Conservation (phyloP, 495 filamentous ascomycete species). For the Penicillium samsonianum region DNA sequence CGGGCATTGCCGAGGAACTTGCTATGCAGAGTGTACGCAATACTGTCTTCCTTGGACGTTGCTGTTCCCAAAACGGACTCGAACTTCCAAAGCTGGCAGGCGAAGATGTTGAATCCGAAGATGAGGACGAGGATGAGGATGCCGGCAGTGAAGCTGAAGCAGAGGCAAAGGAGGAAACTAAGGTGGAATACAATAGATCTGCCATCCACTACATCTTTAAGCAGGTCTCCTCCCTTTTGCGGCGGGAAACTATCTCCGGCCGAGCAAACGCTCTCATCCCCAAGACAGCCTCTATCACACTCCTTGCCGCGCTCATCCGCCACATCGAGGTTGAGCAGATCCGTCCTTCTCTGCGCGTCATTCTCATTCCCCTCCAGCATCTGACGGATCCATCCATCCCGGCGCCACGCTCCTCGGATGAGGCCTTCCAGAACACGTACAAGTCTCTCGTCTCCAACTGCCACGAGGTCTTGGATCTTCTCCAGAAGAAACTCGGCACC, state of each 20-base stretch:
- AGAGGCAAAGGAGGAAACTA: constrained; percentile 34
- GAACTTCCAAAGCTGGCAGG: constrained; percentile 45
- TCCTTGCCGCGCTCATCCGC: constrained; percentile 63
- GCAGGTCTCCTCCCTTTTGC: constrained; percentile 72
- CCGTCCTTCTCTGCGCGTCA: constrained; percentile 54
- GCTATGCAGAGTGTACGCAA: constrained; percentile 74
- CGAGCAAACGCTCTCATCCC: constrained; percentile 61
- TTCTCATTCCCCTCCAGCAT: constrained; percentile 81
- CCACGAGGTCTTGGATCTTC: constrained; percentile 66
- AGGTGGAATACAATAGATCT: constrained; percentile 29
- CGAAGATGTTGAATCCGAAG: constrained; percentile 42
- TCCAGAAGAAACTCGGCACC: constrained; percentile 86
- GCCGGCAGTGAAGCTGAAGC: constrained; percentile 27
- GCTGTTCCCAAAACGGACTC: constrained; percentile 64
- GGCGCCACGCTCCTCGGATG: constrained; percentile 63
- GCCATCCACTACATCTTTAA: constrained; percentile 73
- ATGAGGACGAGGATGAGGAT: constrained; percentile 47
- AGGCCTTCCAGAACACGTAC: constrained; percentile 64
- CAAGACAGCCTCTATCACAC: constrained; percentile 73
- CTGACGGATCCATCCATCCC: constrained; percentile 78
- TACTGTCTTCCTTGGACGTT: constrained; percentile 70
- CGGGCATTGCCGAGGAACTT: constrained; percentile 65
- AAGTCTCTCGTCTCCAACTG: constrained; percentile 67
- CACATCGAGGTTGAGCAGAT: constrained; percentile 59
- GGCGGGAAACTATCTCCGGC: constrained; percentile 69